These are phyloP conservation scores for Penicillium lagena DNA, from an alignment of 495 filamentous ascomycete genomes.

Conservation along the genomic window DNA sequence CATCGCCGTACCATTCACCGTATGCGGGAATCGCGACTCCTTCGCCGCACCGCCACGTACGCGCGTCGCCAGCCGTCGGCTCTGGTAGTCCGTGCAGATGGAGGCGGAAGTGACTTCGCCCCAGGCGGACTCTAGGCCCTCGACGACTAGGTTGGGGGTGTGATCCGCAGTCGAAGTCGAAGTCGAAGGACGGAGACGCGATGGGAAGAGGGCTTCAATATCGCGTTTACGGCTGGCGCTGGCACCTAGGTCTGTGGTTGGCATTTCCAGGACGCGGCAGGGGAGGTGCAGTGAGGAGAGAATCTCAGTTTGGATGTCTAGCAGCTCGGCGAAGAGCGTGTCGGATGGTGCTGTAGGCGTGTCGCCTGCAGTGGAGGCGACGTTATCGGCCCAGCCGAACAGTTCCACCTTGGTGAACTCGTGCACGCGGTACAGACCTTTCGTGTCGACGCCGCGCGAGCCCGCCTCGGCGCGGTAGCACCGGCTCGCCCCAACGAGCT, in stretches of 20 bases:
- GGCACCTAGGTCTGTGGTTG: conserved; percentile 77
- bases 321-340: conserved; percentile 72
- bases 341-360: conserved; percentile 16
- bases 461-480: conserved; percentile 95
- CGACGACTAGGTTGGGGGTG: background rate
- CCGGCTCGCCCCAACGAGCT: conserved; percentile 73
- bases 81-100: conserved; percentile 94
- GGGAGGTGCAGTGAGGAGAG: conserved; percentile 69
- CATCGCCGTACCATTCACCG: conserved; percentile 90
- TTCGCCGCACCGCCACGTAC: conserved; percentile 39
- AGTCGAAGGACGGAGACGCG: conserved; percentile 40
- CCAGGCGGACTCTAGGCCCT: conserved; percentile 68
- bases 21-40: conserved; percentile 62
- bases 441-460: conserved; percentile 78
- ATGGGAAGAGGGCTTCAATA: conserved; percentile 93
- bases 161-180: conserved; percentile 4
- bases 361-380: conserved; percentile 23
- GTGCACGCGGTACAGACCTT: conserved; percentile 96
- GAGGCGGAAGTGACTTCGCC: conserved; percentile 89
- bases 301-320: conserved; percentile 80
- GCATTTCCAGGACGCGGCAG: conserved; percentile 90
- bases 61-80: conserved; percentile 69
- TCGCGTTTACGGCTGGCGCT: conserved; percentile 80
- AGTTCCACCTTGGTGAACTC: conserved; percentile 98
- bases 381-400: conserved; percentile 68